phyloP scores from a whole-genome alignment of 2,329 filamentous ascomycete species.

The Penicillium crustosum region DNA sequence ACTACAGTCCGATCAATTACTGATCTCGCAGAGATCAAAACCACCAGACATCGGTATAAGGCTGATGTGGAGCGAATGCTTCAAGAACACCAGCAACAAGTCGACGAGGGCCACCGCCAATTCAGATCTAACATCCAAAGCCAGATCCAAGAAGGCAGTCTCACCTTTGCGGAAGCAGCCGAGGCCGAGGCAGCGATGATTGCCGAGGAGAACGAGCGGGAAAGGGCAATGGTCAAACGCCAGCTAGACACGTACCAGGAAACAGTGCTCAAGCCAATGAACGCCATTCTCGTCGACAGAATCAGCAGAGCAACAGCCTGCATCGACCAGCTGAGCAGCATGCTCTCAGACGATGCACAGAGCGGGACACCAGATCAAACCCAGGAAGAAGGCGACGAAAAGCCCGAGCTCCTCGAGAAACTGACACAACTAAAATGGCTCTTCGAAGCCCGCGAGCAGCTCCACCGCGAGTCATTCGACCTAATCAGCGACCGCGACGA shows the following conservation, averaged over 20 bases:
- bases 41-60: constrained; percentile 58
- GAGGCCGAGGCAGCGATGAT: constrained; percentile 75
- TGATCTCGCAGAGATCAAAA: constrained; percentile 69
- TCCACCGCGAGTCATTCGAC: constrained; percentile 83
- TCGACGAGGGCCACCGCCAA: constrained; percentile 61
- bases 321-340: constrained; percentile 71
- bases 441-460: constrained; percentile 85
- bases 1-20: constrained; percentile 70
- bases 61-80: constrained; percentile 55
- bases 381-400: constrained; percentile 92
- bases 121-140: constrained; percentile 74
- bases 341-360: constrained; percentile 71
- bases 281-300: constrained; percentile 73
- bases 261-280: constrained; percentile 77
- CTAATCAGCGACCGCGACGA: constrained; percentile 81
- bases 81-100: constrained; percentile 52
- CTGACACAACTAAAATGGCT: constrained; percentile 95
- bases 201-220: constrained; percentile 65
- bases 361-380: constrained; percentile 73
- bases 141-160: constrained; percentile 73
- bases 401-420: constrained; percentile 90
- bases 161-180: constrained; percentile 80
- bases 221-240: constrained; percentile 71
- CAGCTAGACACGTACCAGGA: constrained; percentile 85
- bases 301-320: constrained; percentile 71